Conservation (phyloP, 225 moss, liverwort and hornwort genomes). For the Neckera pumila region DNA sequence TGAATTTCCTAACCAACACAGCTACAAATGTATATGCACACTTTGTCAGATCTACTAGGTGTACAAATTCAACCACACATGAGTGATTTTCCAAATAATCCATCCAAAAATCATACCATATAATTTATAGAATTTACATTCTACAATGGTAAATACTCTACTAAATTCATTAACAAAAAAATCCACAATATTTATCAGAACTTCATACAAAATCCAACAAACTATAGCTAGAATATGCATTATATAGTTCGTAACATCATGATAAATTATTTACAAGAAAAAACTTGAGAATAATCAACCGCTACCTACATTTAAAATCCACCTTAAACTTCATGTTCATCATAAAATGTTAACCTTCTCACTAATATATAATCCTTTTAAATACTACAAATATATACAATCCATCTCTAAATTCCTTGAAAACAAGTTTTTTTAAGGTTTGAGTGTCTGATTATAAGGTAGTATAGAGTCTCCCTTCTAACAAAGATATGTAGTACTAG, state of each 20-base stretch:
- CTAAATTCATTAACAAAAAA: not conserved
- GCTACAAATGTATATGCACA: not conserved
- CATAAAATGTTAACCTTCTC: not conserved
- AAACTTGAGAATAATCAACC: not conserved
- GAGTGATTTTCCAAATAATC: too few species aligned
- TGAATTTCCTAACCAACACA: not conserved
- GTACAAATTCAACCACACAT: rapidly evolving
- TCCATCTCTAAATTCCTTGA: rapidly evolving
- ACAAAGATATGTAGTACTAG: not conserved
- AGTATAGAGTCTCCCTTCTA: not conserved
- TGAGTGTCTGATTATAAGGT: rapidly evolving
- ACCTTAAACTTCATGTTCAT: not conserved
- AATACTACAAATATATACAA: not conserved
- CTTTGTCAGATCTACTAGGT: too few species aligned
- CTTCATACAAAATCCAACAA: not conserved
- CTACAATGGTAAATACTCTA: rapidly evolving
- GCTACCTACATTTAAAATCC: not conserved
- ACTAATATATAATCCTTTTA: not conserved
- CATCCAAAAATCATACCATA: too few species aligned
- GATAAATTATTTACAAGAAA: not conserved
- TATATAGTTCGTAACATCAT: not conserved
- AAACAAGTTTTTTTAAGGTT: not conserved
- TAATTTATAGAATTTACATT: not conserved
- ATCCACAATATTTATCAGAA: not conserved
- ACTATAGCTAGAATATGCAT: not conserved